Evolutionary conservation across 148 eudicot genomes (phyloP).

Genomic region (Chenopodium berlandieri): DNA sequence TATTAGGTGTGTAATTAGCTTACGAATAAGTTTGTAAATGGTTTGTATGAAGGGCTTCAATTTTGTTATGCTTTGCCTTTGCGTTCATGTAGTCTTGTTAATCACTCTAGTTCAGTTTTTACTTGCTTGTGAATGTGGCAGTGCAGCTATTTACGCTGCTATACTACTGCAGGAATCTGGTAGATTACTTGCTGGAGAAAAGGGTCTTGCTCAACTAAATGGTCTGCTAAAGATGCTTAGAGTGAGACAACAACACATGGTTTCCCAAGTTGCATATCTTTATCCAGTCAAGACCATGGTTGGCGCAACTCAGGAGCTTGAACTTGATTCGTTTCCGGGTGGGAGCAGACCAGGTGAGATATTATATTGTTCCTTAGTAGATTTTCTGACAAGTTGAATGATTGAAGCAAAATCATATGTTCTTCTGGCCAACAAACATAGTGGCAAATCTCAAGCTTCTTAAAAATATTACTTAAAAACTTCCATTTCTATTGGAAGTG

Average conservation of each 20-base stretch:
- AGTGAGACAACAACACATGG: slow-evolving; percentile 82
- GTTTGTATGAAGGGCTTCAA: too few species aligned
- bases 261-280: slow-evolving; percentile 74
- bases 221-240: slow-evolving; percentile 63
- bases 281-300: slow-evolving; percentile 85
- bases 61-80: too few species aligned
- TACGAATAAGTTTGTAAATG: too few species aligned
- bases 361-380: neutral
- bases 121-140: neutral
- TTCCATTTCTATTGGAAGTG: neutral
- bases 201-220: slow-evolving; percentile 56
- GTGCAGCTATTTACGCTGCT: slow-evolving; percentile 22
- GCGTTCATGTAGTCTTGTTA: neutral
- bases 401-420: neutral
- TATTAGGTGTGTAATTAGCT: too few species aligned
- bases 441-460: neutral
- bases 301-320: slow-evolving; percentile 76
- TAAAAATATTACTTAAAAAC: too few species aligned
- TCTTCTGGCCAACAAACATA: neutral
- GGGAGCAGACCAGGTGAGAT: slow-evolving; percentile 54
- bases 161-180: slow-evolving; percentile 56
- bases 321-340: slow-evolving; percentile 82
- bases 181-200: slow-evolving; percentile 66
- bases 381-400: neutral
- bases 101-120: neutral